Evolutionary conservation across 345 rosid species (phyloP), one percentile per base, ranked within the genome.

Genomic region (Brassica nigra): DNA sequence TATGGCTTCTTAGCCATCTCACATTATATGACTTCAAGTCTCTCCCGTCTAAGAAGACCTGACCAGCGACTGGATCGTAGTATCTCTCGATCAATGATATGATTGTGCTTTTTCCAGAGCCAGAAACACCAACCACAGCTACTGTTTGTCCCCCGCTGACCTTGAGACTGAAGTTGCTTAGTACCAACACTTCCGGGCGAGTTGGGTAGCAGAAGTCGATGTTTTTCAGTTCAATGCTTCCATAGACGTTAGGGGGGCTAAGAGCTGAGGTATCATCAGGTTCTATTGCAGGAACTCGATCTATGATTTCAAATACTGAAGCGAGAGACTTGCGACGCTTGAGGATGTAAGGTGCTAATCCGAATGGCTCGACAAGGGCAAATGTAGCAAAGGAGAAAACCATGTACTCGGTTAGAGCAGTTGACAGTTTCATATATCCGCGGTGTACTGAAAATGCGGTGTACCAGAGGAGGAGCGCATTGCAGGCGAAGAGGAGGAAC

Each of bases 291-390:
- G 99, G 99, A 70, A 85, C 97, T 55, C 98, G 87, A 67, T 96
- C 97, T 82, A 96, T 96, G 74, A 96, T 96, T 82, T 93, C 99
- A 83, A 96, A 93, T 20, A 96, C 98, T 49, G 99, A 96, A 77
- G 78, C 86, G 74, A 96, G 98, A 42, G 99, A 93, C 69, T 83
- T 89, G 58, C 97, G 89, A 78, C 98, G 88, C 83, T 96, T 96
- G 66, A 96, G 92, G 65, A 96, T 93, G 83, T 96, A 96, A 39
- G 99, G 99, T 18, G 99, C 99, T 87, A 96, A 85, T 64, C 99
- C 99, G 84, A 96, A 96, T 65, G 99, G 99, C 87, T 96, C 99
- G 61, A 96, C 99, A 75, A 96, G 85, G 29, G 99, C 99, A 89
- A 96, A 96, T 54, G 98, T 96, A 58, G 97, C 99, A 59, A 96